phyloP scores from a whole-genome alignment of 768 basidiomycete genomes.

The Rubroboletus pulcherrimus region DNA sequence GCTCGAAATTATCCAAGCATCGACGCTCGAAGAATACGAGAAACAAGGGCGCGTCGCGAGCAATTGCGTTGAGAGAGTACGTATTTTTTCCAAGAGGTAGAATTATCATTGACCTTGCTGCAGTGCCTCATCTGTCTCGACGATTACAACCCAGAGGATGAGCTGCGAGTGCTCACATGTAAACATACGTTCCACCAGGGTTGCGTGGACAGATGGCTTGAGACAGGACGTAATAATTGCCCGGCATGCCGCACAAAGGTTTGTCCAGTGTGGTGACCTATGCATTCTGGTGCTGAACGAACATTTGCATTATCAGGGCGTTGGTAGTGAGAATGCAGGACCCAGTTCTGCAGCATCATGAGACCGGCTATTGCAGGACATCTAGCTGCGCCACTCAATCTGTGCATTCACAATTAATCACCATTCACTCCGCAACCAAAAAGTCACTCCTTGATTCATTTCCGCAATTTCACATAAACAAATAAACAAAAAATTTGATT shows the following conservation, averaged over 20 bases:
- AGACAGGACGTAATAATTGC: conserved; percentile 84
- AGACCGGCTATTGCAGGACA: conserved; percentile 9
- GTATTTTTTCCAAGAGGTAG: conserved; percentile 24
- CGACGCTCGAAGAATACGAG: conserved; percentile 48
- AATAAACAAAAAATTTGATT: conserved; percentile 3
- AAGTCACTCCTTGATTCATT: conserved; percentile 19
- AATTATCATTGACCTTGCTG: not conserved
- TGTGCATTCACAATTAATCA: not conserved
- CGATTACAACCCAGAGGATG: conserved; percentile 76
- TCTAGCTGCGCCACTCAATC: not conserved
- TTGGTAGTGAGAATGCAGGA: conserved; percentile 18
- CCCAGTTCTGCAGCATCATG: conserved; percentile 6
- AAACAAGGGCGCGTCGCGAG: conserved; percentile 59
- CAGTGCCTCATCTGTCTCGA: conserved; percentile 86
- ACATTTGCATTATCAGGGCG: conserved; percentile 17
- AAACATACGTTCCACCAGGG: conserved; percentile 85
- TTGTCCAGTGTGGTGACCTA: conserved; percentile 13
- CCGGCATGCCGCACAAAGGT: conserved; percentile 86
- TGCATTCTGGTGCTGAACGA: not conserved
- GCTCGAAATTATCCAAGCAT: conserved; percentile 66
- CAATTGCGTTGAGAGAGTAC: conserved; percentile 78
- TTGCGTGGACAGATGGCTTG: conserved; percentile 88
- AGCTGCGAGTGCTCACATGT: conserved; percentile 77
- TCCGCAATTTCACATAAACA: conserved; percentile 9
- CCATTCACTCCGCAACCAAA: conserved; percentile 1